Percentiles rank a stretch among this genome's conserved stretches.
Conservation (phyloP, 768 basidiomycete species). For the Tricholoma terreum region DNA sequence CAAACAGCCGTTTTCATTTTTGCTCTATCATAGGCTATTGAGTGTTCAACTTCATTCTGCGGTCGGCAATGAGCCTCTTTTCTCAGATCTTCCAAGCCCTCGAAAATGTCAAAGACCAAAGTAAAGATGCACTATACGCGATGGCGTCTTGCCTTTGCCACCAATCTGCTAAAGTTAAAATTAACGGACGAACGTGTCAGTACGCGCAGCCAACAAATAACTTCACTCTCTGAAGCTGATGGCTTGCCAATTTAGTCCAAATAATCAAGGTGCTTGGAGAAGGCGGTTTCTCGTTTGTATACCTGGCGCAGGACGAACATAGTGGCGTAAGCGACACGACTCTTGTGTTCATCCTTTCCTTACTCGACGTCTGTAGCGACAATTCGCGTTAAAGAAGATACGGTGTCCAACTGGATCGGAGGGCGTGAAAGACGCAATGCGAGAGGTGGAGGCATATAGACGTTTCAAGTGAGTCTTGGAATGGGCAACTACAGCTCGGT, state of each 20-base stretch:
- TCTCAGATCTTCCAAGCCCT: constrained; percentile 44
- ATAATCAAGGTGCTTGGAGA: constrained; percentile 93
- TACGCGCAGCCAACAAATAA: constrained; percentile 14
- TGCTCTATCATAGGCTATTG: neutral
- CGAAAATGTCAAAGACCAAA: constrained; percentile 65
- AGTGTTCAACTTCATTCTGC: too few species aligned
- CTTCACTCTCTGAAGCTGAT: constrained; percentile 9
- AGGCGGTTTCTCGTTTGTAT: constrained; percentile 93
- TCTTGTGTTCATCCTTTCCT: neutral
- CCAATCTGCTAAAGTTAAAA: constrained; percentile 85
- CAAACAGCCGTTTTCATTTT: neutral
- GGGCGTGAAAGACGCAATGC: constrained; percentile 85
- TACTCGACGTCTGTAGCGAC: constrained; percentile 46
- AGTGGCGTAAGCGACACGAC: constrained; percentile 58
- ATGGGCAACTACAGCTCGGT: neutral
- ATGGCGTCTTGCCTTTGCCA: constrained; percentile 79
- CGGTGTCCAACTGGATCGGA: constrained; percentile 87
- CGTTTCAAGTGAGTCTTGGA: constrained; percentile 74
- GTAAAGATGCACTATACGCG: constrained; percentile 80
- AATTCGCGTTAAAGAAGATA: constrained; percentile 97
- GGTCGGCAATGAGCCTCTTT: constrained; percentile 22
- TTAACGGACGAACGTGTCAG: constrained; percentile 92
- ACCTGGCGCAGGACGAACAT: constrained; percentile 81
- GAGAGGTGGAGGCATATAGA: constrained; percentile 89
- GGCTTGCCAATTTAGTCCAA: constrained; percentile 52